Evolutionary conservation across 208 protist species (phyloP).

Genomic region (Strigomonas culicis): DNA sequence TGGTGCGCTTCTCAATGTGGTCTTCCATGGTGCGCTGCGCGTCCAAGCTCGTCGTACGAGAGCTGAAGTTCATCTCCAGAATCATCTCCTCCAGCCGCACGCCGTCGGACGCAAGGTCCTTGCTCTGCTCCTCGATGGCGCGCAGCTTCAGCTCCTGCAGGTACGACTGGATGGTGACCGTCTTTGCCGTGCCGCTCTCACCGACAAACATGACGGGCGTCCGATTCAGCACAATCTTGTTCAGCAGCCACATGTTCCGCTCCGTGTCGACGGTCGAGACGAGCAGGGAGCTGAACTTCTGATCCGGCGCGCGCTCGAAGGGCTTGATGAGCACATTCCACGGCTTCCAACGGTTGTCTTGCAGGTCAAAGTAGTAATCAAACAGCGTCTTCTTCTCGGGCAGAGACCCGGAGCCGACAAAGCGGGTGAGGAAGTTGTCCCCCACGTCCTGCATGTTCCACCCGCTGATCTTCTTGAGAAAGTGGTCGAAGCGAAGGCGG

Average conservation of each 20-base stretch:
- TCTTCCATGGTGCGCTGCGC: constrained; percentile 97
- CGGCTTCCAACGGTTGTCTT: constrained; percentile 92
- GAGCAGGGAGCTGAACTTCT: constrained; percentile 95
- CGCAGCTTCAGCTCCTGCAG: constrained; percentile 84
- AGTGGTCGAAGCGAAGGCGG: constrained; percentile 91
- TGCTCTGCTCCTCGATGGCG: background rate
- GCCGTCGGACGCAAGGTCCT: constrained; percentile 18
- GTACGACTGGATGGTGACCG: constrained; percentile 96
- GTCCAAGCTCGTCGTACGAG: constrained; percentile 94
- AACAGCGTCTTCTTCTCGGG: constrained; percentile 94
- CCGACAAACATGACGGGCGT: constrained; percentile 96
- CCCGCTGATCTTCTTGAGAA: constrained; percentile 93
- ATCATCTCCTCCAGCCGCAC: constrained; percentile 88
- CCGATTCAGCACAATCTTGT: constrained; percentile 89
- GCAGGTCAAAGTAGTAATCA: constrained; percentile 97
- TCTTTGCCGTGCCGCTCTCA: constrained; percentile 98
- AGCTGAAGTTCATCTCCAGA: constrained; percentile 97
- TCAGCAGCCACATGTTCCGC: constrained; percentile 96
- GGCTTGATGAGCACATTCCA: constrained; percentile 93
- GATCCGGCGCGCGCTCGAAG: constrained; percentile 82
- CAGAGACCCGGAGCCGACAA: constrained; percentile 87
- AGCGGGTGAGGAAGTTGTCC: constrained; percentile 88
- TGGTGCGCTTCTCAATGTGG: constrained; percentile 96
- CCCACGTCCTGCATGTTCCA: constrained; percentile 91
- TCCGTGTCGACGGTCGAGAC: constrained; percentile 99